phyloP scores from a whole-genome alignment of 116 monocot genomes.

The Dioscorea cayenensis region DNA sequence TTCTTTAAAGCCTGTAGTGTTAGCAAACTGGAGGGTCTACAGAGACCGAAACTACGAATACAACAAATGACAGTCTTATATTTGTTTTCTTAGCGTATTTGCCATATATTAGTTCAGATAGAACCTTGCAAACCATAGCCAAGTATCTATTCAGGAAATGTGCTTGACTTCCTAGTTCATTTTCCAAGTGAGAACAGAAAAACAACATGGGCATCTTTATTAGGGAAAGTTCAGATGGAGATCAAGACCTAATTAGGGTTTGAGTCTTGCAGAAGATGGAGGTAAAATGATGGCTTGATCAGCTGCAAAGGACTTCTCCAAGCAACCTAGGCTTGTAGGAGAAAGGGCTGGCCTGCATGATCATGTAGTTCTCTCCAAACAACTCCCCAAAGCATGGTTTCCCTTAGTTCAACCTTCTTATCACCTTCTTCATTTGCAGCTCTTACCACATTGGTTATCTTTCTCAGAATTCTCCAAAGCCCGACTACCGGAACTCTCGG shows the following conservation, averaged over 20 bases:
- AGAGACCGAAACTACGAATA: no score
- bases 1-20: no score
- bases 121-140: no score
- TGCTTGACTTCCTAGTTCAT: no score
- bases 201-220: neutral
- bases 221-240: neutral
- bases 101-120: no score
- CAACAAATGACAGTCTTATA: no score
- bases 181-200: neutral
- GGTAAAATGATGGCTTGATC: neutral
- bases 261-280: neutral
- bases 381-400: constrained; percentile 47
- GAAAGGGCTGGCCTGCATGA: constrained; percentile 73
- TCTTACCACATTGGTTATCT: constrained; percentile 21
- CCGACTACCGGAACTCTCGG: constrained; percentile 27
- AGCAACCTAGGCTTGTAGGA: constrained; percentile 5
- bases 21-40: no score
- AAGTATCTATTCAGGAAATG: no score
- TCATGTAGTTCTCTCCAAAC: constrained; percentile 84
- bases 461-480: constrained; percentile 25
- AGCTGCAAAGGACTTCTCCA: constrained; percentile 19
- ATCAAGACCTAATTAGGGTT: neutral
- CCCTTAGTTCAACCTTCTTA: constrained; percentile 65
- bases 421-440: constrained; percentile 34
- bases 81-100: no score